Evolutionary conservation across 164 flowering plant species (phyloP).

Genomic region (Kingdonia uniflora): DNA sequence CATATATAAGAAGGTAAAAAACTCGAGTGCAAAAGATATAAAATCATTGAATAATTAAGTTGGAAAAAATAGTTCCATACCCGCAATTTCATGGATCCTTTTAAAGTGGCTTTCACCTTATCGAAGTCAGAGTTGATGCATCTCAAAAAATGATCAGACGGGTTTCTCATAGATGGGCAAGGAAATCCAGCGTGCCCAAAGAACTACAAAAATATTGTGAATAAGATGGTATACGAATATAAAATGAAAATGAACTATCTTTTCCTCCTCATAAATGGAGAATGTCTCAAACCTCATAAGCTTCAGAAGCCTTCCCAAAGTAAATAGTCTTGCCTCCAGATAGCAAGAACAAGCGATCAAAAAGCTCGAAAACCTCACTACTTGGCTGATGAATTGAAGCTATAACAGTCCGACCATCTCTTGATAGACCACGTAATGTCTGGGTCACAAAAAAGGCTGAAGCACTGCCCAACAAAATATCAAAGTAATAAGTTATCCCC

Average conservation of each 20-base stretch:
- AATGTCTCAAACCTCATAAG: slow-evolving; percentile 89
- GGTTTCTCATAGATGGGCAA: slow-evolving; percentile 90
- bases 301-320: slow-evolving; percentile 87
- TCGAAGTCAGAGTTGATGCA: slow-evolving; percentile 93
- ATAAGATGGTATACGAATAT: no score
- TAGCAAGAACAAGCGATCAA: slow-evolving; percentile 77
- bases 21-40: not conserved
- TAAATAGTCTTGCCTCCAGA: slow-evolving; percentile 85
- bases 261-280: no score
- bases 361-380: slow-evolving; percentile 93
- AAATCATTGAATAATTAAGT: not conserved
- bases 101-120: slow-evolving; percentile 85
- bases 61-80: slow-evolving; percentile 19
- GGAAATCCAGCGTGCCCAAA: slow-evolving; percentile 96
- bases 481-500: not conserved
- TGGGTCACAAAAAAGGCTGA: slow-evolving; percentile 94
- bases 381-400: slow-evolving; percentile 97
- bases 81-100: slow-evolving; percentile 91
- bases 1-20: not conserved
- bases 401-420: slow-evolving; percentile 87
- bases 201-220: slow-evolving; percentile 46
- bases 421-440: slow-evolving; percentile 64
- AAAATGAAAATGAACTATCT: no score
- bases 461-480: slow-evolving; percentile 40
- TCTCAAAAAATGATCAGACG: slow-evolving; percentile 91